Evolutionary conservation across 164 flowering plant genomes (phyloP), one percentile per base, ranked within the genome.

Genomic region (Platanus orientalis): DNA sequence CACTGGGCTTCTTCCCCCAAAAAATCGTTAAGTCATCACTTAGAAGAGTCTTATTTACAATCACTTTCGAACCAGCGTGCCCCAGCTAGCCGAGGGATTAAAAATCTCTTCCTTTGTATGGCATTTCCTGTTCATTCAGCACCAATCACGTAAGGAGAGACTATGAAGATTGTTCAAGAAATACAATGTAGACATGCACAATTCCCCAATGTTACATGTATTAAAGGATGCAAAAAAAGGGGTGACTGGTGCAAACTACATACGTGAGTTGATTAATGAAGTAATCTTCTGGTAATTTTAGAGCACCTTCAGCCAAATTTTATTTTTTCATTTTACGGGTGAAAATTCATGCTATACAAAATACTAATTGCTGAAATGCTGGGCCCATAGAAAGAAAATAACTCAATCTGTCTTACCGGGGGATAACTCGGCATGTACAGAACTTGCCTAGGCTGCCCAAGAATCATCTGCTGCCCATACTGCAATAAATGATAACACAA

Each of bases 391-490:
- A 13, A 27, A 49, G 19, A 4, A 48, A 4, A 30, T 14, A 30
- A 30, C 4, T 21, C 19, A 12, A n/a, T 32, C 5, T 13, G 48
- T 51, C 76, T 70, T 64, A 73, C 79, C 42, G 58, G 76, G 40
- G 83, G 86, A 60, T 78, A 85, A 77, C 72, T 62, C 54, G 82
- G 83, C 85, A 85, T 79, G 79, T 85, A 83, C 50, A 84, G 13
- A 62, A 79, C 70, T 59, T 74, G 90, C 71, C 91, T 71, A 40
- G 84, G 83, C 27, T 81, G 88, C 34, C 84, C 85, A 61, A 73
- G 64, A 72, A 80, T 72, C 86, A 83, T 79, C 73, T 80, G 93
- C 70, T 82, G 90, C 62, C 81, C 88, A 75, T 82, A 84, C 89
- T 84, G 76, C 75, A 74, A 72, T 19, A 40, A 45, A 56, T 20